phyloP scores from a whole-genome alignment of 2,329 filamentous ascomycete genomes.

The Cladorrhinum sp. region DNA sequence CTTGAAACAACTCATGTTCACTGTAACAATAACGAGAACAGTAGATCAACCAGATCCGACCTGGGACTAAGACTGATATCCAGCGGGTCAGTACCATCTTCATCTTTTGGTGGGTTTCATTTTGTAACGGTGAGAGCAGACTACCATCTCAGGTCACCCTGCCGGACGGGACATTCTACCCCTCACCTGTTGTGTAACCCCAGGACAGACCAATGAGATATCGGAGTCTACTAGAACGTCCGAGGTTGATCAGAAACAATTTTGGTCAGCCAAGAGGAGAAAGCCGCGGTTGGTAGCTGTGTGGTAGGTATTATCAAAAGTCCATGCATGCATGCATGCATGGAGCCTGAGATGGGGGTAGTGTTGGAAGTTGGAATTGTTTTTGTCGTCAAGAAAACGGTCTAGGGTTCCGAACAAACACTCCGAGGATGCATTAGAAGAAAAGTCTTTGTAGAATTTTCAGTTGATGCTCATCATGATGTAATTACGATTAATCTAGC shows the following conservation, averaged over 20 bases:
- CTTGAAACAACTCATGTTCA: no score
- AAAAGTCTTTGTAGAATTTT: no score
- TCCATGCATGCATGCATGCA: background rate
- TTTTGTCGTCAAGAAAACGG: no score
- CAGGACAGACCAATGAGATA: background rate
- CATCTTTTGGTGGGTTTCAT: background rate
- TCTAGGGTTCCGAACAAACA: background rate
- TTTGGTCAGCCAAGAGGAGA: background rate
- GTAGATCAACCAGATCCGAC: background rate
- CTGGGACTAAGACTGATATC: background rate
- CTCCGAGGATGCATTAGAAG: background rate
- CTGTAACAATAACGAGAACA: no score
- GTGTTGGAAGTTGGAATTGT: no score
- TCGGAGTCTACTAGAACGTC: conserved; percentile 2
- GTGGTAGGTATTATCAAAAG: background rate
- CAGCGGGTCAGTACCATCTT: no score
- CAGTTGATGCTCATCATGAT: no score
- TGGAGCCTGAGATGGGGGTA: no score
- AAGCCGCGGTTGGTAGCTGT: background rate
- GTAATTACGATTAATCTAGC: no score
- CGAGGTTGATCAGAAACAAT: background rate
- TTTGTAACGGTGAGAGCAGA: background rate
- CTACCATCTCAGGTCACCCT: background rate
- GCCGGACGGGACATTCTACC: background rate
- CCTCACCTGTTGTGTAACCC: conserved; percentile 6